These are phyloP conservation scores for Botrytis tulipae DNA, from an alignment of 2,329 filamentous ascomycete genomes.

Conservation along the genomic window DNA sequence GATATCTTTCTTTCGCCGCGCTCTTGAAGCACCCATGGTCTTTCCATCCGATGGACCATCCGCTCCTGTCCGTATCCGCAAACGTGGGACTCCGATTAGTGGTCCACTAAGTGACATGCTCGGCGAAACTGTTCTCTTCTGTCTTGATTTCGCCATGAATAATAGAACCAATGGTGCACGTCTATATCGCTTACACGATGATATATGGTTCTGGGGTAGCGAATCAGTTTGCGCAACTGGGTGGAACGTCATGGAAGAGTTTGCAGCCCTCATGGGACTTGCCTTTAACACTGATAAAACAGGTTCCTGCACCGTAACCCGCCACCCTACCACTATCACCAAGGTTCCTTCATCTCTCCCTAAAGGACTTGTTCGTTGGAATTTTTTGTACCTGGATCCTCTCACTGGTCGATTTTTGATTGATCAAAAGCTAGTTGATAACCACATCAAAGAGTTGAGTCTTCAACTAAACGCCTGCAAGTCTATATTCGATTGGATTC, in stretches of 20 bases:
- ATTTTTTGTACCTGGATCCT: slow-evolving; percentile 53
- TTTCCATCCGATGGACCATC: slow-evolving; percentile 53
- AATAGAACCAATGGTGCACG: slow-evolving; percentile 51
- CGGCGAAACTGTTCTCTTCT: slow-evolving; percentile 60
- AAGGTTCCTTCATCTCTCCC: slow-evolving; percentile 43
- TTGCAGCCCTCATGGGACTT: slow-evolving; percentile 53
- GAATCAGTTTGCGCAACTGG: slow-evolving; percentile 51
- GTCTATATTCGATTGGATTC: slow-evolving; percentile 56
- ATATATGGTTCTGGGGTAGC: slow-evolving; percentile 67
- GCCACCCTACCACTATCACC: slow-evolving; percentile 23
- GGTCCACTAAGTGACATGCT: slow-evolving; percentile 59
- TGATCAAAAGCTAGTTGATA: slow-evolving; percentile 52
- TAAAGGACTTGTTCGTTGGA: slow-evolving; percentile 54
- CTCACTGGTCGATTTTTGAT: slow-evolving; percentile 50
- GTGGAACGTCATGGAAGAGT: slow-evolving; percentile 57
- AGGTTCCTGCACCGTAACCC: slow-evolving; percentile 46
- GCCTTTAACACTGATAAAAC: slow-evolving; percentile 58
- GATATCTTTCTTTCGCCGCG: slow-evolving; percentile 58
- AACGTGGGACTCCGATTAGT: slow-evolving; percentile 57
- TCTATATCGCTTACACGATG: slow-evolving; percentile 63
- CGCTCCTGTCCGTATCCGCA: slow-evolving; percentile 46
- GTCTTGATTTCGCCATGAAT: slow-evolving; percentile 64
- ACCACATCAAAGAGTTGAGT: slow-evolving; percentile 54
- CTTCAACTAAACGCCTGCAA: slow-evolving; percentile 53
- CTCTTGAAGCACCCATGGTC: slow-evolving; percentile 57